Evolutionary conservation across 225 moss, liverwort and hornwort genomes (phyloP).

Genomic region (Anthoceros angustus): DNA sequence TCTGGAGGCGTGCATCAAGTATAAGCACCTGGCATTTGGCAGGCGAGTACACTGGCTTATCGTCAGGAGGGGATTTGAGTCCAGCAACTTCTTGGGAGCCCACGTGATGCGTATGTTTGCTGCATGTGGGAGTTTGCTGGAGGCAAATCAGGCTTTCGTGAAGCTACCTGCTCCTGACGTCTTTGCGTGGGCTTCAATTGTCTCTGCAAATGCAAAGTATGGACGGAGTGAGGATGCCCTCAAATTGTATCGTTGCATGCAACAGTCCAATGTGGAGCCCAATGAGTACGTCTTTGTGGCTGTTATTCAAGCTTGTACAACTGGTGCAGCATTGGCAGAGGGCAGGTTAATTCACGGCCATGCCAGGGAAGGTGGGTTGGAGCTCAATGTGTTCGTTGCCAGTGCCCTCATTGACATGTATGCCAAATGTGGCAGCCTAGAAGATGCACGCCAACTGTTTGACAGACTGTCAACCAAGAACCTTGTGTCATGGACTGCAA

Average conservation of each 20-base stretch:
- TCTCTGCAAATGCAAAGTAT: neutral
- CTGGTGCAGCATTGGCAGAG: neutral
- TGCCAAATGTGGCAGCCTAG: neutral
- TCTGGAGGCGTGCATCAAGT: neutral
- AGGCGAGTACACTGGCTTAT: neutral
- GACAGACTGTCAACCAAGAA: neutral
- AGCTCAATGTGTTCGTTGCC: neutral
- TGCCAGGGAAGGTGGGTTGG: neutral
- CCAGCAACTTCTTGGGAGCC: neutral
- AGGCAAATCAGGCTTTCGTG: neutral
- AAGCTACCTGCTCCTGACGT: neutral
- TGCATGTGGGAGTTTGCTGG: neutral
- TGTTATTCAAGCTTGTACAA: neutral
- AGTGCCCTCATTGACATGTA: conserved; percentile 3
- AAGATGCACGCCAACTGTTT: neutral
- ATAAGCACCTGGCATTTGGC: neutral
- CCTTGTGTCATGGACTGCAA: neutral
- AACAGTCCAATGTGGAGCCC: neutral
- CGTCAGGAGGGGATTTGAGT: neutral
- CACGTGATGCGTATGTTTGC: conserved; percentile 1
- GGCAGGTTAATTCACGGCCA: conserved; percentile 2
- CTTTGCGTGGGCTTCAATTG: neutral
- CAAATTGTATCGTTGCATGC: neutral
- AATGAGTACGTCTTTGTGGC: neutral
- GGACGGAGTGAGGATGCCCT: neutral